phyloP scores from a whole-genome alignment of 129 eudicot genomes.

The Flaveria robusta region DNA sequence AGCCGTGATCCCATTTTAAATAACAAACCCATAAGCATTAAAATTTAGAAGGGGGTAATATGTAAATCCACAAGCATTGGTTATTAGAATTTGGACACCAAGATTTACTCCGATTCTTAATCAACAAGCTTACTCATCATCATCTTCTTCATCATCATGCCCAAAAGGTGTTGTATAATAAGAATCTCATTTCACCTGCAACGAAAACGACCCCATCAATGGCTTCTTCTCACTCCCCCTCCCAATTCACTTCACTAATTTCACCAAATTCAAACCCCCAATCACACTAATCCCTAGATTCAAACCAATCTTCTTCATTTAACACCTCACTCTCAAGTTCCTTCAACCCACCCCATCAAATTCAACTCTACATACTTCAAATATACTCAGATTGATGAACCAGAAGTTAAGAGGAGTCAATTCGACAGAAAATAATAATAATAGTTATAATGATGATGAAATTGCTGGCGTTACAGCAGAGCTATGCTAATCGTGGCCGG shows the following conservation, averaged over 20 bases:
- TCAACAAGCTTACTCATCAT: background rate
- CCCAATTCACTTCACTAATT: background rate
- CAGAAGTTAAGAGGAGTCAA: constrained; percentile 8
- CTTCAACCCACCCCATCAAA: constrained; percentile 40
- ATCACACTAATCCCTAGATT: constrained; percentile 24
- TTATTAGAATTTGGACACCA: constrained; percentile 6
- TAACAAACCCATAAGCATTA: too few species aligned
- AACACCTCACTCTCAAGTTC: constrained; percentile 31
- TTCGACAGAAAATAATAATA: constrained; percentile 13
- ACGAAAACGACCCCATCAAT: constrained; percentile 28
- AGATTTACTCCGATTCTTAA: constrained; percentile 22
- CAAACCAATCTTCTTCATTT: constrained; percentile 35
- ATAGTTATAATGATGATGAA: constrained; percentile 43
- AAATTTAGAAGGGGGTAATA: background rate
- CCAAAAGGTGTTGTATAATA: constrained; percentile 9
- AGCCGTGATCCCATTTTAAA: too few species aligned
- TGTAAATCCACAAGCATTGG: background rate
- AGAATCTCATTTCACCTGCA: constrained; percentile 30
- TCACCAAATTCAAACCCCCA: constrained; percentile 9
- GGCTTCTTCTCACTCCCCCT: background rate
- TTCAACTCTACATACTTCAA: constrained; percentile 22
- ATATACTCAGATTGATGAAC: background rate
- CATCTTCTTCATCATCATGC: constrained; percentile 10
- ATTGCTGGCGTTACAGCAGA: constrained; percentile 75
- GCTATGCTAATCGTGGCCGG: constrained; percentile 59